Evolutionary conservation across 148 eudicot species (phyloP).

Genomic region (Bassia scoparia): DNA sequence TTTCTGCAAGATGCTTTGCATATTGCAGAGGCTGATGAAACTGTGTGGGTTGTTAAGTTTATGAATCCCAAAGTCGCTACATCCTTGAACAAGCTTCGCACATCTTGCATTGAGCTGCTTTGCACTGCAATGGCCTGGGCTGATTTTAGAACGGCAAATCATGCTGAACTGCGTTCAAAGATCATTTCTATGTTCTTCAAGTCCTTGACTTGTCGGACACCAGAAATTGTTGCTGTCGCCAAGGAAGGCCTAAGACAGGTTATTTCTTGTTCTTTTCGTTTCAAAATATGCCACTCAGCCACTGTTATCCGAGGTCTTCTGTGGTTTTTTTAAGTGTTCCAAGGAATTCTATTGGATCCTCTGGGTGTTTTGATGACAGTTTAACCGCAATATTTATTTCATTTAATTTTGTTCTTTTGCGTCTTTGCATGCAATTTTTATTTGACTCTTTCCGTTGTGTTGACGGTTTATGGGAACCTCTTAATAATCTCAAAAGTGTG

Average conservation of each 20-base stretch:
- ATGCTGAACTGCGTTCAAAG: conserved; percentile 81
- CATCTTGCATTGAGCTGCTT: conserved; percentile 92
- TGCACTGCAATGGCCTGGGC: conserved; percentile 99
- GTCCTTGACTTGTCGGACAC: conserved; percentile 81
- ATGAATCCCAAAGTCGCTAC: conserved; percentile 88
- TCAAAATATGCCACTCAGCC: conserved; percentile 1
- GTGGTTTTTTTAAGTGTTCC: background rate
- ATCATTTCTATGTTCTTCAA: conserved; percentile 95
- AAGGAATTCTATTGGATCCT: background rate
- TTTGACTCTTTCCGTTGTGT: background rate
- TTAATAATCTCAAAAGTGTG: no score
- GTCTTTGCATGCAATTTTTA: background rate
- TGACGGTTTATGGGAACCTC: background rate
- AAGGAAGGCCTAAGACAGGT: conserved; percentile 99
- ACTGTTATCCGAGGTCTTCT: background rate
- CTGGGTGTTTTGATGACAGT: background rate
- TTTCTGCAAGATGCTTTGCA: conserved; percentile 92
- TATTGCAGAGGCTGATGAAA: conserved; percentile 95
- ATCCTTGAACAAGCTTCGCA: conserved; percentile 81
- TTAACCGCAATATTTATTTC: background rate
- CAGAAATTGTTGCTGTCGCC: conserved; percentile 93
- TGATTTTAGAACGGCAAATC: conserved; percentile 87
- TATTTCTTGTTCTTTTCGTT: background rate
- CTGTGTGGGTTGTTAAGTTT: conserved; percentile 80
- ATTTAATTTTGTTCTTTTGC: background rate